These are phyloP conservation scores for Ascochyta koolunga DNA, from an alignment of 2,329 filamentous ascomycete genomes.

Conservation along the genomic window DNA sequence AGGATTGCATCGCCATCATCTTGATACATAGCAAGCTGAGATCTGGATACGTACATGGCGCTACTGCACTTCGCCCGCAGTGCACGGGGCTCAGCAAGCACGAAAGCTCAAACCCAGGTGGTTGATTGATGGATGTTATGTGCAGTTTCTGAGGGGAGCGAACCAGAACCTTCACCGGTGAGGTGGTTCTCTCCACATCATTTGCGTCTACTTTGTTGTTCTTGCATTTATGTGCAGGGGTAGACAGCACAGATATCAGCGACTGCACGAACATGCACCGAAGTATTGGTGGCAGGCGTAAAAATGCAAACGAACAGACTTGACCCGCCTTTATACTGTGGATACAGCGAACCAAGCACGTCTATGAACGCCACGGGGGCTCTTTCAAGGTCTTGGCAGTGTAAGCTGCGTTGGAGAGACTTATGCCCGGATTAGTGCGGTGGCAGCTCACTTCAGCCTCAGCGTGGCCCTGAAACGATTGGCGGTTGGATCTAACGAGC, in stretches of 20 bases:
- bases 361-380: slow-evolving; percentile 6
- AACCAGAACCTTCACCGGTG: neutral
- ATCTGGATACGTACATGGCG: neutral
- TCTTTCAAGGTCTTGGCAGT: neutral
- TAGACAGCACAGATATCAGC: neutral
- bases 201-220: slow-evolving; percentile 1
- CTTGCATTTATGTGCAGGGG: slow-evolving; percentile 12
- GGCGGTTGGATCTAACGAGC: slow-evolving; percentile 22
- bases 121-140: slow-evolving; percentile 7
- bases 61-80: slow-evolving; percentile 2
- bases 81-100: slow-evolving; percentile 4
- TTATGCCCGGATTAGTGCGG: slow-evolving; percentile 1
- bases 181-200: neutral
- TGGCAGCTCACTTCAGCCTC: slow-evolving; percentile 14
- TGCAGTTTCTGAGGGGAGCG: neutral
- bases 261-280: slow-evolving; percentile 13
- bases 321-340: neutral
- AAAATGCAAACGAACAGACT: neutral
- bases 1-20: slow-evolving; percentile 1
- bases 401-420: neutral
- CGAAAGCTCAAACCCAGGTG: neutral
- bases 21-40: neutral
- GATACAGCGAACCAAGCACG: slow-evolving; percentile 6
- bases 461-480: slow-evolving; percentile 24
- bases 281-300: slow-evolving; percentile 13